Percentiles rank a stretch among this genome's conserved stretches.
Evolutionary conservation across 2,329 filamentous ascomycete genomes (phyloP).

Genomic region (Davidsoniella neocaledoniae): DNA sequence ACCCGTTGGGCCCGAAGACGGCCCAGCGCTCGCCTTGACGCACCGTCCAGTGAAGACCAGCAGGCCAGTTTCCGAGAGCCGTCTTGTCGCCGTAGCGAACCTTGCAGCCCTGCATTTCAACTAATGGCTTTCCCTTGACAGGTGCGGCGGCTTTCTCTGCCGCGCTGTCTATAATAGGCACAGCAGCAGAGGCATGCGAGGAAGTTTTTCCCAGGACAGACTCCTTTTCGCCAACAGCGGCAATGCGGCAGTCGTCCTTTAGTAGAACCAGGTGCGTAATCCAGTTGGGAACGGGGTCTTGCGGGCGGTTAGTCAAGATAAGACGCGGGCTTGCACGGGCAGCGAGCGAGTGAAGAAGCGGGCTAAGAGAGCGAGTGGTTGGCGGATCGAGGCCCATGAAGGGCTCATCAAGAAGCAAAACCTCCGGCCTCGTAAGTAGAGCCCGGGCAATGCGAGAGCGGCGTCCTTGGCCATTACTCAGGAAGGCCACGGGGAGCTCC

Average conservation of each 20-base stretch:
- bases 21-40: conserved; percentile 76
- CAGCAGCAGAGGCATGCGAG: conserved; percentile 21
- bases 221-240: conserved; percentile 46
- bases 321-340: conserved; percentile 51
- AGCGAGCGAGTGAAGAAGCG: conserved; percentile 52
- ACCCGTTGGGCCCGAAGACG: conserved; percentile 84
- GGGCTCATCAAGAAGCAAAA: conserved; percentile 78
- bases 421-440: conserved; percentile 58
- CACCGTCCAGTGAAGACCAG: conserved; percentile 70
- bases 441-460: conserved; percentile 78
- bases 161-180: conserved; percentile 24
- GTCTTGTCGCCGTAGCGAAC: conserved; percentile 66
- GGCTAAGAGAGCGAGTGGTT: conserved; percentile 55
- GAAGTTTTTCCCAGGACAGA: conserved; percentile 40
- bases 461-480: conserved; percentile 87
- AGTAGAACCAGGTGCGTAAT: conserved; percentile 70
- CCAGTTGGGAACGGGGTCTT: conserved; percentile 80
- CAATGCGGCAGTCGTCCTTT: conserved; percentile 47
- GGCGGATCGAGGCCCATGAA: conserved; percentile 92
- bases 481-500: conserved; percentile 67
- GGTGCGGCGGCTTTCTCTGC: conserved; percentile 25
- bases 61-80: conserved; percentile 64
- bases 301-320: conserved; percentile 62
- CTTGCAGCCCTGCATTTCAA: conserved; percentile 74
- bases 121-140: conserved; percentile 45